These are phyloP conservation scores for Anethum foeniculum DNA, from an alignment of 140 eudicot species.

Conservation along the genomic window DNA sequence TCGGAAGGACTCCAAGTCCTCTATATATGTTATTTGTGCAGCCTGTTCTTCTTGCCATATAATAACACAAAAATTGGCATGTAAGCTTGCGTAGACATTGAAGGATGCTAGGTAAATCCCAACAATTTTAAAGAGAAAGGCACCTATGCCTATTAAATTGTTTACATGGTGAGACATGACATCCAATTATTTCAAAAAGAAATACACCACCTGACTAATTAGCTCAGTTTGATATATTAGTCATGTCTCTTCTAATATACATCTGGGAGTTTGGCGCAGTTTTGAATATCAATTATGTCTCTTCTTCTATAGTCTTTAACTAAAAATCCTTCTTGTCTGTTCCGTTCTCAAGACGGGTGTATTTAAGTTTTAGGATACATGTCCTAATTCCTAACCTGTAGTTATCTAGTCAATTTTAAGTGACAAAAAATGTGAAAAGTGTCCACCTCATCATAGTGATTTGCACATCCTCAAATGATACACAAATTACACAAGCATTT, in stretches of 20 bases:
- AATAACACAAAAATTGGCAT: neutral
- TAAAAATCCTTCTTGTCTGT: neutral
- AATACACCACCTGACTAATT: neutral
- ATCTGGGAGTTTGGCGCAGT: neutral
- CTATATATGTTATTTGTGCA: neutral
- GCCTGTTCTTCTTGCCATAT: neutral
- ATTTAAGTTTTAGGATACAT: neutral
- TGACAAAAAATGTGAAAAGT: neutral
- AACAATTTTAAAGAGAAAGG: neutral
- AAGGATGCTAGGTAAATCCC: neutral
- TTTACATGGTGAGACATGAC: slow-evolving; percentile 1
- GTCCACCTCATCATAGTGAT: neutral
- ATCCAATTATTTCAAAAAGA: neutral
- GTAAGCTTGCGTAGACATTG: neutral
- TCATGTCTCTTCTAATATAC: neutral
- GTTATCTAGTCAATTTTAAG: neutral
- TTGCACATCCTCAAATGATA: neutral
- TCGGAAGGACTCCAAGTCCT: neutral
- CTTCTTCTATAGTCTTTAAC: neutral
- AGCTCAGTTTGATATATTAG: neutral
- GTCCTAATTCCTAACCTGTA: neutral
- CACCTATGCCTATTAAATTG: neutral
- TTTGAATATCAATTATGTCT: neutral
- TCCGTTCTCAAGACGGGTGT: neutral
- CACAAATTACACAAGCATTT: neutral